Conservation (phyloP, 495 filamentous ascomycete genomes). For the Aspergillus funiculosus region DNA sequence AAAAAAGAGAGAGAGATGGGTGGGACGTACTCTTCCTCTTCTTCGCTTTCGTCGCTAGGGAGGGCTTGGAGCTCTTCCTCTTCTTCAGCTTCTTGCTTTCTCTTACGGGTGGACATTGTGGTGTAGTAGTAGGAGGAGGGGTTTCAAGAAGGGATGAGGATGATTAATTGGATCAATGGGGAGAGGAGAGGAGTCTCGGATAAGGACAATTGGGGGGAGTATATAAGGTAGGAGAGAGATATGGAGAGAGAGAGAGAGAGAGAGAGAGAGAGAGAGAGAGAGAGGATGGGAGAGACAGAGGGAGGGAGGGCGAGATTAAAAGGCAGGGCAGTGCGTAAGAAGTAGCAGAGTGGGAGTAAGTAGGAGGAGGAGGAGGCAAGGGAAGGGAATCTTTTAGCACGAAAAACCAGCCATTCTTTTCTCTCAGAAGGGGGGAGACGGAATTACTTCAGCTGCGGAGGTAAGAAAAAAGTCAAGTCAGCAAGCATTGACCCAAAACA, state of each 20-base stretch:
- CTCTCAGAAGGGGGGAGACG: conserved; percentile 5
- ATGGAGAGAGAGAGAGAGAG: conserved; percentile 19
- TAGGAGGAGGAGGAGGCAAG: conserved; percentile 3
- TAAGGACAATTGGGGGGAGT: conserved; percentile 8
- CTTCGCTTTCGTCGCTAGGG: conserved; percentile 55
- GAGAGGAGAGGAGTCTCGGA: conserved; percentile 5
- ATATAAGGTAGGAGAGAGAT: conserved; percentile 10
- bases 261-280: conserved; percentile 19
- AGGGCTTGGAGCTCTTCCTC: conserved; percentile 55
- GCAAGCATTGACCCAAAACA: conserved; percentile 10
- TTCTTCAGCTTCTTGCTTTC: conserved; percentile 58
- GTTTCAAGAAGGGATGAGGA: conserved; percentile 8
- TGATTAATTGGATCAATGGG: conserved; percentile 5
- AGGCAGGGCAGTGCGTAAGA: conserved; percentile 12
- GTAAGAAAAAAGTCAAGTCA: conserved; percentile 6
- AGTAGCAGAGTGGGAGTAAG: too few species aligned
- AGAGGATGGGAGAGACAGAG: conserved; percentile 21
- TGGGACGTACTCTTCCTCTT: conserved; percentile 57
- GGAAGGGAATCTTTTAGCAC: conserved; percentile 14
- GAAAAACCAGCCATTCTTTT: conserved; percentile 7
- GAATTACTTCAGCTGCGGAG: conserved; percentile 18
- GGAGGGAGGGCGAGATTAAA: conserved; percentile 21
- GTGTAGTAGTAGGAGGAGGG: conserved; percentile 12
- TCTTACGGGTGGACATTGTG: conserved; percentile 57
- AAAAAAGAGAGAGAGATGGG: conserved; percentile 8